A percentile compares a stretch with the other conserved stretches of the same genome.
These are phyloP conservation scores for Chimonanthus salicifolius DNA, from an alignment of 164 flowering plant genomes.

Conservation along the genomic window DNA sequence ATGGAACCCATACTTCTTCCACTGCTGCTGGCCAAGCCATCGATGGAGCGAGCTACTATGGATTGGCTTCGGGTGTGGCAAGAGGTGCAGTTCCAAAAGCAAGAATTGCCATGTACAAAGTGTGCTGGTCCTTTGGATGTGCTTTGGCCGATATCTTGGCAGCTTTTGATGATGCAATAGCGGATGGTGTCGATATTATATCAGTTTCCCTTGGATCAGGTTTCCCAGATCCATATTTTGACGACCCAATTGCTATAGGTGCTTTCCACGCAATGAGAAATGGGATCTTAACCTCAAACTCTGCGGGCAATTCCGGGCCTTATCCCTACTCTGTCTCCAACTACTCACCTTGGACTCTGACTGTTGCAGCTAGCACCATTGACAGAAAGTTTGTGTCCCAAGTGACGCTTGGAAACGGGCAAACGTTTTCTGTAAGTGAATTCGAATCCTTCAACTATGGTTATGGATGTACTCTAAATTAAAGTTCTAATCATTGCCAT, in stretches of 20 bases:
- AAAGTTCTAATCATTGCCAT: background rate
- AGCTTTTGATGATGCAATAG: constrained; percentile 24
- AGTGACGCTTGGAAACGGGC: constrained; percentile 11
- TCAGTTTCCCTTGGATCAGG: constrained; percentile 26
- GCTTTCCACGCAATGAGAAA: constrained; percentile 34
- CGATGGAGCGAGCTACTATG: constrained; percentile 7
- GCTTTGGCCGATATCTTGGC: constrained; percentile 11
- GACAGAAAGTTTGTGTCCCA: constrained; percentile 9
- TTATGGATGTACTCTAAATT: background rate
- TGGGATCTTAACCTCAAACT: constrained; percentile 10
- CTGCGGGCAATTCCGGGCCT: constrained; percentile 6
- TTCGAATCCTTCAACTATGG: background rate
- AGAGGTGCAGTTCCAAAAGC: constrained; percentile 17
- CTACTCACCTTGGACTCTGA: constrained; percentile 8
- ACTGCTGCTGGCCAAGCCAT: constrained; percentile 20
- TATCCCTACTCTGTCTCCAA: background rate
- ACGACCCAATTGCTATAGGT: constrained; percentile 39
- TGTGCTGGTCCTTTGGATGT: constrained; percentile 14
- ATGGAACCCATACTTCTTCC: constrained; percentile 24
- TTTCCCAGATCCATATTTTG: constrained; percentile 18
- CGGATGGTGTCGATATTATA: constrained; percentile 21
- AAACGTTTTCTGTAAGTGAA: background rate
- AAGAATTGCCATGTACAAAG: constrained; percentile 21
- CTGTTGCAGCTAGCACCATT: constrained; percentile 14
- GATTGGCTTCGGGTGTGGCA: constrained; percentile 17